These are phyloP conservation scores for Hymenoscyphus fructigenus DNA, from an alignment of 2,329 filamentous ascomycete genomes.

Conservation along the genomic window DNA sequence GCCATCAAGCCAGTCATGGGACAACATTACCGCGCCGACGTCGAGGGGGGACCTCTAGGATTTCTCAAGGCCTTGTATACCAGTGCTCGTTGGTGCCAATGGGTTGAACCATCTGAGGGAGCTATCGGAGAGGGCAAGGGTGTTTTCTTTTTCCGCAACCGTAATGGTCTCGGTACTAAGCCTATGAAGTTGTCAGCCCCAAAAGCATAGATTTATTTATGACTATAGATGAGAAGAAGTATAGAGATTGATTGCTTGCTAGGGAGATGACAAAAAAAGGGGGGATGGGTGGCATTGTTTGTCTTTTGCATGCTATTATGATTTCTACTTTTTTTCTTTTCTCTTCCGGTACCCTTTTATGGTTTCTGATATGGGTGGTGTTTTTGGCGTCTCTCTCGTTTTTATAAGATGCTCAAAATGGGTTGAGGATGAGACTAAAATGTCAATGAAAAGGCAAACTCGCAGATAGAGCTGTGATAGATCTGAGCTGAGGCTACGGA, in stretches of 20 bases:
- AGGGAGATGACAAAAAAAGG: not conserved
- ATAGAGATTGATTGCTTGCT: not conserved
- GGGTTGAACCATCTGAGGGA: constrained; percentile 88
- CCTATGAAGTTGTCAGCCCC: constrained; percentile 26
- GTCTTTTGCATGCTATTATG: too few species aligned
- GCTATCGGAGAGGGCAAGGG: constrained; percentile 78
- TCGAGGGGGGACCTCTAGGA: constrained; percentile 71
- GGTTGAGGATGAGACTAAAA: not conserved
- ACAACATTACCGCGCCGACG: constrained; percentile 86
- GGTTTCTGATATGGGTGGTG: too few species aligned
- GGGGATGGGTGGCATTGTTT: not conserved
- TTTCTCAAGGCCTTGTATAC: constrained; percentile 84
- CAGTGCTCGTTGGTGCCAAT: constrained; percentile 86
- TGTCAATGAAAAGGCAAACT: not conserved
- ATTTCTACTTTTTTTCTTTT: too few species aligned
- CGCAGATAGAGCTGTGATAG: constrained; percentile 3
- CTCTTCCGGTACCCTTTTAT: too few species aligned
- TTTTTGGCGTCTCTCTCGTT: not conserved
- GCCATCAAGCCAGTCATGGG: constrained; percentile 96
- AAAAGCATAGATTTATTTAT: constrained; percentile 15
- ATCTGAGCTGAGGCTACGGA: not conserved
- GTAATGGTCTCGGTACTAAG: constrained; percentile 71
- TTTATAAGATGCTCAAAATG: not conserved
- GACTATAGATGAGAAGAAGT: constrained; percentile 3
- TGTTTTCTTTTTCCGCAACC: constrained; percentile 96